Conservation (phyloP, 164 flowering plant species). For the Litsea cubeba region DNA sequence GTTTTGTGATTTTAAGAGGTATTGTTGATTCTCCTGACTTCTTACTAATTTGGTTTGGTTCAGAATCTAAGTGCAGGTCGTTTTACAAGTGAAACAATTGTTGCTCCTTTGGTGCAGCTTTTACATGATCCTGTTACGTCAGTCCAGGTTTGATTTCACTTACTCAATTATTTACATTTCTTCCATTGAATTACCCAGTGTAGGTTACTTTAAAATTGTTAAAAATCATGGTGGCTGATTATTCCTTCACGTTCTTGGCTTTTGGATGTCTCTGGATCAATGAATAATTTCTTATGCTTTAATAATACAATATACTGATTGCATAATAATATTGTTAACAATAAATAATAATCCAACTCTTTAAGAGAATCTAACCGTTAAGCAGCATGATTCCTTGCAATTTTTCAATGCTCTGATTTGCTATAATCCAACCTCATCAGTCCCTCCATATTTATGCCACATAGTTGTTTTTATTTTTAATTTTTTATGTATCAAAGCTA, state of each 20-base stretch:
- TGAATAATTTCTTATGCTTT: too few species aligned
- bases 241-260: too few species aligned
- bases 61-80: slow-evolving; percentile 91
- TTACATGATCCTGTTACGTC: slow-evolving; percentile 47
- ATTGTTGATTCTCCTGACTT: neutral
- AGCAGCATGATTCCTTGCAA: too few species aligned
- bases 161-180: neutral
- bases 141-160: slow-evolving; percentile 59
- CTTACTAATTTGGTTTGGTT: slow-evolving; percentile 26
- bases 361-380: too few species aligned
- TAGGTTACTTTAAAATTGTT: neutral
- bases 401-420: neutral
- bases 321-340: too few species aligned
- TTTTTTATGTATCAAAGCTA: neutral
- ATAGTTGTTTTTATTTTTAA: neutral
- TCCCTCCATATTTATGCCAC: neutral
- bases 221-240: too few species aligned
- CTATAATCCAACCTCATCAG: neutral
- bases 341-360: too few species aligned
- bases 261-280: too few species aligned
- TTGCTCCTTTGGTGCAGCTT: slow-evolving; percentile 62
- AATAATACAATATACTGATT: too few species aligned
- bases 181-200: neutral
- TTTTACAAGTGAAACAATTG: slow-evolving; percentile 52
- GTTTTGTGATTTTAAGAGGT: slow-evolving; percentile 4